These are phyloP conservation scores for Serpula lacrymans DNA, from an alignment of 768 basidiomycete genomes.

Conservation along the genomic window DNA sequence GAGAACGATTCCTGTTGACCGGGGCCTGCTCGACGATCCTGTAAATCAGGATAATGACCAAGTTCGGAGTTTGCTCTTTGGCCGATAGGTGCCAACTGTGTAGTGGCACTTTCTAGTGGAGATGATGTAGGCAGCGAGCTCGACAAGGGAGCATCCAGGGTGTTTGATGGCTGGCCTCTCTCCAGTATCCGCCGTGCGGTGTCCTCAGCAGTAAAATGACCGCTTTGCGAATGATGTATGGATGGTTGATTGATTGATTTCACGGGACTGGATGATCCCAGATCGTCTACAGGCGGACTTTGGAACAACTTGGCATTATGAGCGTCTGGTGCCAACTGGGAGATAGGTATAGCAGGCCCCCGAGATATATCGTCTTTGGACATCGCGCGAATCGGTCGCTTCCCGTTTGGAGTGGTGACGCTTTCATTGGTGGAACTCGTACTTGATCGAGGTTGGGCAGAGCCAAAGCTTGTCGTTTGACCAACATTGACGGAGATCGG, in stretches of 20 bases:
- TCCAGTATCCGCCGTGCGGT: constrained; percentile 40
- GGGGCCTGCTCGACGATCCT: constrained; percentile 33
- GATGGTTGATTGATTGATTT: constrained; percentile 50
- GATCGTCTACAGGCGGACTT: constrained; percentile 30
- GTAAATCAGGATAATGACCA: constrained; percentile 73
- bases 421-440: constrained; percentile 40
- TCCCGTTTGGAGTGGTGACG: constrained; percentile 17
- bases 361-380: constrained; percentile 61
- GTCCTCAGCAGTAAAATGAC: constrained; percentile 20
- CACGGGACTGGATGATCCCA: constrained; percentile 49
- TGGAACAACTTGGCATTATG: constrained; percentile 60
- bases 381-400: constrained; percentile 39
- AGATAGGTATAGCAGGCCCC: constrained; percentile 51
- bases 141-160: constrained; percentile 60
- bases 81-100: constrained; percentile 27
- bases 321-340: constrained; percentile 52
- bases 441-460: constrained; percentile 56
- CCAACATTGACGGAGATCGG: constrained; percentile 20
- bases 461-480: constrained; percentile 22
- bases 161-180: constrained; percentile 46
- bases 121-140: constrained; percentile 52
- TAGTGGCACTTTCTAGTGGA: constrained; percentile 35
- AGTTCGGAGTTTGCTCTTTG: constrained; percentile 78
- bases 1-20: constrained; percentile 42
- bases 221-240: constrained; percentile 38